Evolutionary conservation across 768 basidiomycete species (phyloP).

Genomic region (Mycena galopus): DNA sequence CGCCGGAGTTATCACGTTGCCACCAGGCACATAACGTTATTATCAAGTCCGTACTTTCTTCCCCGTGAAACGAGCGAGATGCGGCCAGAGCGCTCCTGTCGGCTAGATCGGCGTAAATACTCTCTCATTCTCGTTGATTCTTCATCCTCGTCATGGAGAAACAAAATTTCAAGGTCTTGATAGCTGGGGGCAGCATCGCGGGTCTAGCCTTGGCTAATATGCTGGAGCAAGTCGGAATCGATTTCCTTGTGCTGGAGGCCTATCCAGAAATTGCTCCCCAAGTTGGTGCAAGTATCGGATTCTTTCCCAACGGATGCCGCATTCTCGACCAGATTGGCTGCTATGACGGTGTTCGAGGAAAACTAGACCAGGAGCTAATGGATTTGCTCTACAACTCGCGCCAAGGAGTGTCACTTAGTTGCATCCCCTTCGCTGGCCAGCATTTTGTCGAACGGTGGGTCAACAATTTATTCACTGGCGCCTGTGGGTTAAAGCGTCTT

Average conservation of each 20-base stretch:
- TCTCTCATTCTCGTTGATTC: too few species aligned
- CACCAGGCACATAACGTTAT: not conserved
- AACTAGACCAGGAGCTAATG: conserved; percentile 1
- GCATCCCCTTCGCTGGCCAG: not conserved
- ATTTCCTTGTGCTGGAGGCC: conserved; percentile 19
- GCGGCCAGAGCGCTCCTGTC: not conserved
- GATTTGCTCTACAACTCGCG: conserved; percentile 10
- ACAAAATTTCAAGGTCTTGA: conserved; percentile 14
- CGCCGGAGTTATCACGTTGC: not conserved
- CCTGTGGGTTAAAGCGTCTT: not conserved
- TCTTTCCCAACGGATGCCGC: conserved; percentile 23
- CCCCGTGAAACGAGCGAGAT: not conserved
- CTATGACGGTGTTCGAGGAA: conserved; percentile 13
- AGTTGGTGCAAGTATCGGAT: conserved; percentile 23
- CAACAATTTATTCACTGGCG: not conserved
- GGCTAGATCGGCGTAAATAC: too few species aligned
- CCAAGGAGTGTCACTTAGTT: not conserved
- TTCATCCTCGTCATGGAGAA: not conserved
- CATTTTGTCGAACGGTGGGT: conserved; percentile 16
- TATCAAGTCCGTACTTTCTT: too few species aligned
- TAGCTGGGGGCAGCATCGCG: conserved; percentile 11
- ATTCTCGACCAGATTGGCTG: conserved; percentile 21
- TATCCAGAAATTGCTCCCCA: conserved; percentile 24
- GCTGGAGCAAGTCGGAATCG: conserved; percentile 20
- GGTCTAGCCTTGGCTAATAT: conserved; percentile 15